Evolutionary conservation across 768 basidiomycete genomes (phyloP), one percentile per base, ranked within the genome.

Genomic region (Lentinula aciculospora): DNA sequence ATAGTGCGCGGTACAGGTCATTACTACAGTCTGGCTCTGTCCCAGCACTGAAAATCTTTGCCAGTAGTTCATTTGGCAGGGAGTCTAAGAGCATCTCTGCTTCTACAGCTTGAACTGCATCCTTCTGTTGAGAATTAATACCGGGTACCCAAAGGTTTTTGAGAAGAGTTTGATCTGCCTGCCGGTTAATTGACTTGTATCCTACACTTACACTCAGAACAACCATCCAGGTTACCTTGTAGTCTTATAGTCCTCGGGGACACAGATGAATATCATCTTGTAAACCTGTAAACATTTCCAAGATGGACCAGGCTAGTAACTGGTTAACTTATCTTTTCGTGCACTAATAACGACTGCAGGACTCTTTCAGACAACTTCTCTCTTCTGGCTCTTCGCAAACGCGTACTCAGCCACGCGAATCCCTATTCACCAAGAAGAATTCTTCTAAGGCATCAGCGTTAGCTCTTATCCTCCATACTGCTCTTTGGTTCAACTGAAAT

Each of bases 351-450:
- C 29, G 56, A 57, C 9, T 25, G 23, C 45, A 87, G 83, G 82
- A 86, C 40, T 83, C 84, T 1, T 88, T 88, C 65, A 72, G 86
- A 47, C 71, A 69, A 29, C 71, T 88, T 3, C 70, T 84, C 19
- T 48, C 61, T 17, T 60, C 58, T 12, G 62, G 67, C 34, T 48
- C 68, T 8, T 42, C 67, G 23, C 60, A 58, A 40, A 31, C 69
- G n/a, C 40, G 66, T 34, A 51, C 58, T 50, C 23, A 46, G 2
- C 72, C 74, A 17, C 69, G 72, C 6, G 39, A 54, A 44, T 54
- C 39, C 17, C 53, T 54, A 25, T 39, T 53, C 17, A 53, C 50
- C 17, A 34, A 53, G 19, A 39, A 39, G 9, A 34, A 34, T 23
- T 21, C 31, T 31, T 53, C 50, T 23, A 53, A 53, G 15, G 9